Conservation (phyloP, 441 rosid genomes). For the Populus hybrid region DNA sequence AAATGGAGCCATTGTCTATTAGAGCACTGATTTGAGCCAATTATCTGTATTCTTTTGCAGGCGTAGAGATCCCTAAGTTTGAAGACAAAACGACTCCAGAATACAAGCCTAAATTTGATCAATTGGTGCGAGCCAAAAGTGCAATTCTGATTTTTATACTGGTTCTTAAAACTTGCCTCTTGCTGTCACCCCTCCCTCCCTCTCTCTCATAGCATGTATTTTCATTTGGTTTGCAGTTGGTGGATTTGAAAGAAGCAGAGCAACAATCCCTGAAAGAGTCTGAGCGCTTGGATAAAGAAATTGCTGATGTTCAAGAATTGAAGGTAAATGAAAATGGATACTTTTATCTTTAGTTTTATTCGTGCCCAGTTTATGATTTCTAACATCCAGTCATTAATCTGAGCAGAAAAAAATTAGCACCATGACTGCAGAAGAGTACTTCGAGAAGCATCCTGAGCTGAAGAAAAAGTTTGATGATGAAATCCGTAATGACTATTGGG, state of each 20-base stretch:
- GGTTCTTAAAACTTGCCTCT: background rate
- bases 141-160: background rate
- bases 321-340: slow-evolving; percentile 43
- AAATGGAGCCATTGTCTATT: background rate
- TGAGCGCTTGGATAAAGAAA: slow-evolving; percentile 74
- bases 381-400: background rate
- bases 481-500: slow-evolving; percentile 92
- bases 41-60: slow-evolving; percentile 30
- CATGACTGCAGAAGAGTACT: slow-evolving; percentile 99
- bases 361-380: background rate
- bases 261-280: slow-evolving; percentile 75
- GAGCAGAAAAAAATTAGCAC: slow-evolving; percentile 87
- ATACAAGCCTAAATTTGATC: slow-evolving; percentile 85
- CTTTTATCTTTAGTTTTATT: background rate
- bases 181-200: background rate
- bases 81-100: slow-evolving; percentile 80
- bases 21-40: background rate
- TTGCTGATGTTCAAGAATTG: slow-evolving; percentile 73
- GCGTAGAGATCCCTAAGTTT: slow-evolving; percentile 73
- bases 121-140: slow-evolving; percentile 51
- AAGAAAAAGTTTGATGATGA: slow-evolving; percentile 97
- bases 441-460: slow-evolving; percentile 90
- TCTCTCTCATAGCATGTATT: background rate
- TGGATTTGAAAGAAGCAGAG: slow-evolving; percentile 90
- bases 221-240: slow-evolving; percentile 38